Evolutionary conservation across 139 green algal genomes (phyloP), one percentile per base, ranked within the genome.

Genomic region (Chlamydomonas schloesseri): DNA sequence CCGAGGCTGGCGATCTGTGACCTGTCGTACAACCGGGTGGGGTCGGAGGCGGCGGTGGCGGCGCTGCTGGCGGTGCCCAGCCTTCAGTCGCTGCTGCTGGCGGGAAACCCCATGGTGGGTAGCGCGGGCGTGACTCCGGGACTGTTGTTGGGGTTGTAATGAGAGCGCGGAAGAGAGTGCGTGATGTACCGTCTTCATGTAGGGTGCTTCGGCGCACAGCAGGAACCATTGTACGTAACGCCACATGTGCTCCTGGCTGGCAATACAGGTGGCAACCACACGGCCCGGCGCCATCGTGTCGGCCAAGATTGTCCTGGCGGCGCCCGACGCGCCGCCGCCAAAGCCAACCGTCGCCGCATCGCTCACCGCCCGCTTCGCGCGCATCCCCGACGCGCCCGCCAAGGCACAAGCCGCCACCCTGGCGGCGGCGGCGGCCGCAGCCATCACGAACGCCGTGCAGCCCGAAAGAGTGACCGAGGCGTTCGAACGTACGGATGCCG

Each of bases 31-130:
- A 88, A 87, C 83, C 20, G 34, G 50, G 57, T 93, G 3, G 57
- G 21, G 1, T 20, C n/a, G 1, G 73, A 85, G 62, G 50, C 23
- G 23, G 70, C n/a, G 0, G 55, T 93, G 3, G 50, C 29, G n/a
- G 53, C 77, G 23, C 72, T 90, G 71, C 64, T 58, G 37, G n/a
- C 47, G n/a, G 73, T 91, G 47, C 83, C 90, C 11, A 31, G 18
- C 14, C 36, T 93, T 47, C 58, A 74, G 83, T 29, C 57, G 29
- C 69, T 93, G 73, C 80, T 93, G 78, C 79, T 93, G 73, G 83
- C 73, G 13, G 90, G 87, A 24, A 93, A 93, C 81, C 90, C 90
- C 1, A 53, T 93, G 58, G 82, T 85, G 31, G n/a, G n/a, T n/a
- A n/a, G n/a, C n/a, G n/a, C n/a, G n/a, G n/a, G n/a, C n/a, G n/a